Conservation (phyloP, 345 rosid genomes). For the Bruguiera sexangula region DNA sequence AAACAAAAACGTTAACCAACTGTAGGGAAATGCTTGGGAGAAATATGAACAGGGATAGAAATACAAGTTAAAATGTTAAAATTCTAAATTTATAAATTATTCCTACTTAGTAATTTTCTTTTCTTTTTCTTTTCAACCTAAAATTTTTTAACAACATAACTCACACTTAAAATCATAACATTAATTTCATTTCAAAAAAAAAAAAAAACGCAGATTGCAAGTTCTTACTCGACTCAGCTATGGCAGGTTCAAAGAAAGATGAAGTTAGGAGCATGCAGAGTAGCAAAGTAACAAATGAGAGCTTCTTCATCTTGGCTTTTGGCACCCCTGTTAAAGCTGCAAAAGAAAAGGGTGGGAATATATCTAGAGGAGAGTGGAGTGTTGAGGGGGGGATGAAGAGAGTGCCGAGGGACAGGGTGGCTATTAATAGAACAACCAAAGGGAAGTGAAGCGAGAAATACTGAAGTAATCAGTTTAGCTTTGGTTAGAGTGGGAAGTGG, state of each 20-base stretch:
- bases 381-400: neutral
- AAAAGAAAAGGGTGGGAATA: neutral
- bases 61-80: too few relatives aligned
- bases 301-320: constrained; percentile 39
- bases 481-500: neutral
- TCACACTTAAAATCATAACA: too few relatives aligned
- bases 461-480: neutral
- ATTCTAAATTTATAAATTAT: too few relatives aligned
- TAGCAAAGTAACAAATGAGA: constrained; percentile 30
- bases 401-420: neutral
- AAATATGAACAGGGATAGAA: too few relatives aligned
- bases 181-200: too few relatives aligned
- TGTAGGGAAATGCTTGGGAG: too few relatives aligned
- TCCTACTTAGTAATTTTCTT: too few relatives aligned
- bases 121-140: too few relatives aligned
- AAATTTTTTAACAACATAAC: too few relatives aligned
- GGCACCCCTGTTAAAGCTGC: neutral
- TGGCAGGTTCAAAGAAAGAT: constrained; percentile 38
- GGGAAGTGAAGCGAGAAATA: too few relatives aligned
- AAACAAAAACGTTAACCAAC: too few relatives aligned
- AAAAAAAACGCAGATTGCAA: too few relatives aligned
- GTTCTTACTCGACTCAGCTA: constrained; percentile 23
- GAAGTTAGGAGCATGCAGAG: constrained; percentile 49
- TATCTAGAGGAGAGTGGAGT: neutral
- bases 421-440: neutral